Base-by-base conservation (phyloP, 306 rosid genomes). In the Glycine latifolia region DNA sequence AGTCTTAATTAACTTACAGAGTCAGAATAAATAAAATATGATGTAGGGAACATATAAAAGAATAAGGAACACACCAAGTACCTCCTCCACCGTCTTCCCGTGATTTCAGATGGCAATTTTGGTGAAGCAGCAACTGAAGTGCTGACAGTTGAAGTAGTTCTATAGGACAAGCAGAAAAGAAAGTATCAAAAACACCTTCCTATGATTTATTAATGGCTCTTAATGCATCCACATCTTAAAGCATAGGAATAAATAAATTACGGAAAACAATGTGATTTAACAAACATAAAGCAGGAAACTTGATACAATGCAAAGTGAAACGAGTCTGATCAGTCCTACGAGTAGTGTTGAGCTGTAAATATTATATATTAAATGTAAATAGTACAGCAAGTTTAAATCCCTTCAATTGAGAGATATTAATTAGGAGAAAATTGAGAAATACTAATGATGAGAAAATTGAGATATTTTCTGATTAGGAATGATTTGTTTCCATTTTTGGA, bases 61-160 rank as follows among this genome's bases (percentile, higher is more conserved):
- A 53, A 66, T 59, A 46, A 52, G 53, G 61, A n/a, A 76, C 65
- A 47, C 39, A 55, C 60, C 43, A 50, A 76, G 54, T 88, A 93
- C 99, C 99, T 95, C 99, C 83, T 91, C 99, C 79, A 95, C 98
- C 74, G 94, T 91, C 87, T 91, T 95, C 82, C 98, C 99, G 91
- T 91, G 81, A 95, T 91, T 89, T 95, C 98, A 67, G 98, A 95
- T 0, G 99, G 99, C 73, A 93, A 81, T 84, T 89, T 91, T 67
- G 98, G 96, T 47, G 89, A 72, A 68, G 84, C 49, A 74, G 89
- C 77, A 81, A 82, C 91, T 11, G 89, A 41, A 73, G 92, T 72
- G 78, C 86, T 89, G 61, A 87, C 86, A 78, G 79, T 82, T 74
- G 97, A 87, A 78, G 94, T 91, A 86, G 94, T 91, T 78, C 96